Base-by-base conservation (phyloP, 2,329 filamentous ascomycete species). In the Sarocladiaceae sp. region DNA sequence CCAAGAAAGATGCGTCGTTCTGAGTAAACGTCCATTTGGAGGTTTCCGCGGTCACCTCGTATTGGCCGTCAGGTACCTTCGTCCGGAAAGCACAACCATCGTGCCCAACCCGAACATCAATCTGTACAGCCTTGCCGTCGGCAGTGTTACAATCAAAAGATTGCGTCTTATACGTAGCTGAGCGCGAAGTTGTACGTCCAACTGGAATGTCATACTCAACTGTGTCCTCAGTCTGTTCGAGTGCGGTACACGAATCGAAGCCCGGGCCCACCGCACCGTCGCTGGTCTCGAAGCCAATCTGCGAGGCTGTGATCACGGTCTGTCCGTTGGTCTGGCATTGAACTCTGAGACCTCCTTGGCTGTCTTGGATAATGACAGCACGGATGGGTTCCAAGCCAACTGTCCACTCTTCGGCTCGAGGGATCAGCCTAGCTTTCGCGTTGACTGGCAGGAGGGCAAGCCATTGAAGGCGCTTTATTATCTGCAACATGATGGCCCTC, bases 371-470 rank as follows among this genome's bases (percentile, higher is more conserved):
- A 17, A 46, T 46, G 40, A 46, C 40, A 18, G 40, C 40, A 12
- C 29, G 40, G 25, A 46, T 46, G 6, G 40, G 40, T 10, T 46
- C 40, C 23, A 28, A 10, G 20, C 40, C 23, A 25, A 46, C 40
- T 3, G 40, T 46, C 40, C 40, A 46, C n/a, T 46, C 40, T 8
- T 8, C 40, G 36, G 48, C 36, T 73, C 42, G 80, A 76, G 54
- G 90, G 86, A 84, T 90, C 90, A 71, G 83, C 88, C 63, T 90
- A 90, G 70, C 87, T 87, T 13, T 90, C 84, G 50, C 90, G 90
- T 71, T 86, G 10, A 10, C 10, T 17, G 6, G 12, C 18, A n/a
- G 17, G 29, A 37, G 48, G 12, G 17, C 17, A 25, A 5, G 25
- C 4, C n/a, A n/a, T n/a, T n/a, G n/a, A n/a, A n/a, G n/a, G n/a